A percentile compares a stretch with the other conserved stretches of the same genome.
Conservation (phyloP, 2,329 filamentous ascomycete genomes). For the Cladosporium velox region DNA sequence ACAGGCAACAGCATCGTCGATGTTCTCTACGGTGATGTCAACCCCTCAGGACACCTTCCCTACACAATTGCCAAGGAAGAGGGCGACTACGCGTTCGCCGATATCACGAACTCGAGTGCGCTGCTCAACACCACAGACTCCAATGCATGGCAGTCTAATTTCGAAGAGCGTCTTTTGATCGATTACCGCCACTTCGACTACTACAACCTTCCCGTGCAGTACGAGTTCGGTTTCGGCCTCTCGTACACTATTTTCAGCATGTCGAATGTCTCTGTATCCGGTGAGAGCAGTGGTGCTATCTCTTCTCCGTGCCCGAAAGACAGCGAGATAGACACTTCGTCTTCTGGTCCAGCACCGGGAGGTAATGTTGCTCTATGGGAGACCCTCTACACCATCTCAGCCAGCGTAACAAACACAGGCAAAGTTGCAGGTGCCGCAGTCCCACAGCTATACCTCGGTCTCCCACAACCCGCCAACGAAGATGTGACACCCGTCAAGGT, state of each 20-base stretch:
- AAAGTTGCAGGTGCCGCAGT: slow-evolving; percentile 51
- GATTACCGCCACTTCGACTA: slow-evolving; percentile 58
- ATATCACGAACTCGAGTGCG: slow-evolving; percentile 41
- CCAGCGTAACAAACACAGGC: slow-evolving; percentile 56
- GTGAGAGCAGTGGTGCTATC: slow-evolving; percentile 86
- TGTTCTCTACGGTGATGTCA: slow-evolving; percentile 42
- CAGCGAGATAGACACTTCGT: slow-evolving; percentile 18
- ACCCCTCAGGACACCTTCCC: slow-evolving; percentile 43
- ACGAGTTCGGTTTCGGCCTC: slow-evolving; percentile 37
- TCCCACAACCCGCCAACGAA: slow-evolving; percentile 44
- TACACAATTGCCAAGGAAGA: slow-evolving; percentile 43
- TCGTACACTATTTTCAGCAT: slow-evolving; percentile 35
- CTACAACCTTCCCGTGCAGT: slow-evolving; percentile 36
- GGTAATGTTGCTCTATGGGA: slow-evolving; percentile 59
- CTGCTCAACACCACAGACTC: slow-evolving; percentile 38
- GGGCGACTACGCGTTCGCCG: slow-evolving; percentile 37
- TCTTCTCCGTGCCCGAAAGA: slow-evolving; percentile 62
- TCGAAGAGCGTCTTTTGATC: slow-evolving; percentile 54
- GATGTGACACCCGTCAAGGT: slow-evolving; percentile 41
- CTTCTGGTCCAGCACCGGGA: slow-evolving; percentile 35
- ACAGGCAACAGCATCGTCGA: slow-evolving; percentile 44
- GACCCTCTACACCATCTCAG: slow-evolving; percentile 50
- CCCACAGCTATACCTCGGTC: slow-evolving; percentile 58
- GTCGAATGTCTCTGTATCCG: slow-evolving; percentile 63
- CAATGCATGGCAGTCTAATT: slow-evolving; percentile 51